These are phyloP conservation scores for Populus alba DNA, from an alignment of 345 rosid species.

Conservation along the genomic window DNA sequence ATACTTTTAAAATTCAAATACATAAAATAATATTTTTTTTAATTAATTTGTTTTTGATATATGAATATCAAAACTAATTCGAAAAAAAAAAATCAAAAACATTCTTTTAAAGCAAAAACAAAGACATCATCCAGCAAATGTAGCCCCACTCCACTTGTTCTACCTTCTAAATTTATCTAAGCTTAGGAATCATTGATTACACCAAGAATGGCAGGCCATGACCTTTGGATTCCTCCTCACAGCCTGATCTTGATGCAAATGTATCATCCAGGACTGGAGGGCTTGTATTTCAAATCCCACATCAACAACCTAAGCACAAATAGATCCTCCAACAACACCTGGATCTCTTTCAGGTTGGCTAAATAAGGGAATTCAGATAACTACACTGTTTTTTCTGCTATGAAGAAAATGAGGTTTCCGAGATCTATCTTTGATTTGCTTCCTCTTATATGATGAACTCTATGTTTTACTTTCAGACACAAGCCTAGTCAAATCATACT, in stretches of 20 bases:
- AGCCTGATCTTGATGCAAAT: slow-evolving; percentile 16
- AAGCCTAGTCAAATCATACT: background rate
- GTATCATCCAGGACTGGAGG: background rate
- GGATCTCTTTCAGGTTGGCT: background rate
- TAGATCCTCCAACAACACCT: background rate
- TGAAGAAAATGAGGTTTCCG: background rate
- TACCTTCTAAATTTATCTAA: slow-evolving; percentile 20
- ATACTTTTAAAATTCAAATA: too few relatives aligned
- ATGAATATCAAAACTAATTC: too few relatives aligned
- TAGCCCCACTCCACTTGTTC: slow-evolving; percentile 18
- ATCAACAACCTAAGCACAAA: background rate
- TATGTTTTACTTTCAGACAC: background rate
- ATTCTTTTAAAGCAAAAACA: too few relatives aligned
- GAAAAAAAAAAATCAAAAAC: too few relatives aligned
- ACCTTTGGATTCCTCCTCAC: slow-evolving; percentile 19
- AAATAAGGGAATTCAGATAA: background rate
- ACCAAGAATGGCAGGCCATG: background rate
- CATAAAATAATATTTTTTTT: too few relatives aligned
- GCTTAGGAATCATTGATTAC: background rate
- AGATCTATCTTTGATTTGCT: background rate
- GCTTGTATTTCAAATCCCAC: slow-evolving; percentile 18
- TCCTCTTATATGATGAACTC: background rate
- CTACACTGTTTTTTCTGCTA: background rate
- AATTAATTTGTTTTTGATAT: too few relatives aligned
- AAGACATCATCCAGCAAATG: slow-evolving; percentile 10